Evolutionary conservation across 139 green algal genomes (phyloP), one percentile per base, ranked within the genome.

Genomic region (Trebouxia sp.): DNA sequence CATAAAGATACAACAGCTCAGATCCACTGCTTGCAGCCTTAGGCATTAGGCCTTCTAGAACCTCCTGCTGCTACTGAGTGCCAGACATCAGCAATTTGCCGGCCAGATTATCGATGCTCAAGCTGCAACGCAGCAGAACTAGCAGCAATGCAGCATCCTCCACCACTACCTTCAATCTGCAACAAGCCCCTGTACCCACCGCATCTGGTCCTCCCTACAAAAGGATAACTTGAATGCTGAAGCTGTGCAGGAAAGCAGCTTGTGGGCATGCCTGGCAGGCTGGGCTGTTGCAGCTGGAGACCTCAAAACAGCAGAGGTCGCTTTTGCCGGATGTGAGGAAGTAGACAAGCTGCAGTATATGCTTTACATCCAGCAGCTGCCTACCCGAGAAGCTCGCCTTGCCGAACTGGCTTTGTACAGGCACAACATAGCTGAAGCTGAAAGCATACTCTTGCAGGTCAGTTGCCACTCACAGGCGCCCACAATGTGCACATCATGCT

Each of bases 221-320:
- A n/a, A n/a, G n/a, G n/a, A n/a, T n/a, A n/a, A n/a, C n/a, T n/a
- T n/a, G n/a, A n/a, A n/a, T 53, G 42, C 0, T 2, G 20, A 6
- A 58, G 26, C 22, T 24, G 24, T 69, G 42, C 42, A 85, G 76
- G 92, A 95, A 74, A 69, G 79, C 5, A 83, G 65, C 70, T 85
- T 96, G 66, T 97, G 93, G 93, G 93, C 91, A 12, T 88, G 82
- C 37, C 85, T 97, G 55, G 93, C 92, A 37, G 88, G 85, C 12
- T 86, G 93, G 79, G 87, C 92, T 10, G 86, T 97, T 70, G 76
- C 85, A 7, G 83, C 82, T 26, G 86, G 87, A 41, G 87, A 97
- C 75, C 83, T 96, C 14, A 88, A 91, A 81, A 91, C 89, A 0
- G 92, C 92, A 1, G 91, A 96, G 83, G 84, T 83, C 14, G 88